Percentiles rank a stretch among this genome's conserved stretches.
Evolutionary conservation across 2,329 filamentous ascomycete genomes (phyloP).

Genomic region (Incumbomyces delicatus): DNA sequence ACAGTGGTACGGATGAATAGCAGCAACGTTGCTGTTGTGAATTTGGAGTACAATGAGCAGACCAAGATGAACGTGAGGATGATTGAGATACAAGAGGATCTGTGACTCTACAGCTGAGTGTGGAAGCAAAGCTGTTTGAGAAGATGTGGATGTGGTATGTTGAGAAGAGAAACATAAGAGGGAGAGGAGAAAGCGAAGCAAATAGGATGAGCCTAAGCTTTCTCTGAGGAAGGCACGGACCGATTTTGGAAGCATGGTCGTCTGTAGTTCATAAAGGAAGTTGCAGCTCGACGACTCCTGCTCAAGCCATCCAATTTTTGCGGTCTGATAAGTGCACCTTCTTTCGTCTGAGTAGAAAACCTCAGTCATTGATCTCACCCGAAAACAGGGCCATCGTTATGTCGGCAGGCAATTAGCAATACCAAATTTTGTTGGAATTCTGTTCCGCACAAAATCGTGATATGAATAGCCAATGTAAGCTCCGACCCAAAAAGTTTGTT

Average conservation of each 20-base stretch:
- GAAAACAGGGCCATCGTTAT: no score
- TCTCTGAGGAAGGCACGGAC: not conserved
- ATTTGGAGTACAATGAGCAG: conserved; percentile 21
- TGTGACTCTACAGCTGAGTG: conserved; percentile 12
- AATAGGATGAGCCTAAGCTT: not conserved
- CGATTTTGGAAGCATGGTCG: no score
- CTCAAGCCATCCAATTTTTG: no score
- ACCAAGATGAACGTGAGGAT: conserved; percentile 22
- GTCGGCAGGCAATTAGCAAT: no score
- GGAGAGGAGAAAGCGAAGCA: conserved; percentile 2
- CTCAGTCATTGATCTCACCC: no score
- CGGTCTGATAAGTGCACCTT: no score
- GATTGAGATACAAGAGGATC: conserved; percentile 19
- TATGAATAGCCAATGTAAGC: no score
- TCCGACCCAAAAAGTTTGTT: no score
- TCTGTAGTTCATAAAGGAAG: not conserved
- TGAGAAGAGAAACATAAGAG: conserved; percentile 4
- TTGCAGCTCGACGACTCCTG: no score
- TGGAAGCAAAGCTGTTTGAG: conserved; percentile 9
- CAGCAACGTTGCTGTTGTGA: conserved; percentile 14
- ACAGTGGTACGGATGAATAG: conserved; percentile 6
- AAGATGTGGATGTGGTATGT: conserved; percentile 8
- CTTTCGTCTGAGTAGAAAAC: no score
- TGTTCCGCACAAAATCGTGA: no score
- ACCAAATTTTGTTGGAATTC: no score